A percentile compares a stretch with the other conserved stretches of the same genome.
Evolutionary conservation across 2,329 filamentous ascomycete genomes (phyloP).

Genomic region (Ceratocystis lukuohia): DNA sequence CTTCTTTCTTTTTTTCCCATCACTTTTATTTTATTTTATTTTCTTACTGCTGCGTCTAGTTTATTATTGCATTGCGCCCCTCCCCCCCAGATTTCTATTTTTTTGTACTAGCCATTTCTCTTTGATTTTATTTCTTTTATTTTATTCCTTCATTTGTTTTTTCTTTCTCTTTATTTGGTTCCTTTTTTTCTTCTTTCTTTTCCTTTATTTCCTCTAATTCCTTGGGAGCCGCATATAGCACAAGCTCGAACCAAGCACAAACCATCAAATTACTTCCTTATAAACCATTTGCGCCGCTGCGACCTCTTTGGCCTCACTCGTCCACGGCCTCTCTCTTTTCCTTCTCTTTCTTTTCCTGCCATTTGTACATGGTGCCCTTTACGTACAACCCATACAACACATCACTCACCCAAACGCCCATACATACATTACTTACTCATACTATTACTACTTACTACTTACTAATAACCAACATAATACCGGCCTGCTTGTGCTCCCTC

Average conservation of each 20-base stretch:
- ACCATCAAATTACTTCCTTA: constrained; percentile 8
- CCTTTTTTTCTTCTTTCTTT: constrained; percentile 1
- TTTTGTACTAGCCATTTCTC: background rate
- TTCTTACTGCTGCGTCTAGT: background rate
- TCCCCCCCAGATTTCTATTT: constrained; percentile 1
- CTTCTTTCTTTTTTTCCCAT: background rate
- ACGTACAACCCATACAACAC: background rate
- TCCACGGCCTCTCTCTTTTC: constrained; percentile 7
- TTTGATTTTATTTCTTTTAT: constrained; percentile 1
- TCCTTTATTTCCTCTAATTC: background rate
- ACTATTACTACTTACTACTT: background rate
- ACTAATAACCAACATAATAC: background rate
- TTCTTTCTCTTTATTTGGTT: background rate
- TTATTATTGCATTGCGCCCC: background rate
- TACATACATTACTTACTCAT: background rate
- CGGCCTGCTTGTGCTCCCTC: background rate
- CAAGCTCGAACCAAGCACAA: constrained; percentile 6
- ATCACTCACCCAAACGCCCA: background rate
- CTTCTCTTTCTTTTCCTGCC: background rate
- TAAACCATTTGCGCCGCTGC: constrained; percentile 8
- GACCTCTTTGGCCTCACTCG: background rate
- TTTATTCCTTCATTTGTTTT: background rate
- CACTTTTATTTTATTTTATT: background rate
- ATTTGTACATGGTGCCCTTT: background rate
- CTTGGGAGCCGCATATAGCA: constrained; percentile 2